A percentile compares a stretch with the other conserved stretches of the same genome.
Conservation (phyloP, 2,329 filamentous ascomycete genomes). For the Neonectria neomacrospora region DNA sequence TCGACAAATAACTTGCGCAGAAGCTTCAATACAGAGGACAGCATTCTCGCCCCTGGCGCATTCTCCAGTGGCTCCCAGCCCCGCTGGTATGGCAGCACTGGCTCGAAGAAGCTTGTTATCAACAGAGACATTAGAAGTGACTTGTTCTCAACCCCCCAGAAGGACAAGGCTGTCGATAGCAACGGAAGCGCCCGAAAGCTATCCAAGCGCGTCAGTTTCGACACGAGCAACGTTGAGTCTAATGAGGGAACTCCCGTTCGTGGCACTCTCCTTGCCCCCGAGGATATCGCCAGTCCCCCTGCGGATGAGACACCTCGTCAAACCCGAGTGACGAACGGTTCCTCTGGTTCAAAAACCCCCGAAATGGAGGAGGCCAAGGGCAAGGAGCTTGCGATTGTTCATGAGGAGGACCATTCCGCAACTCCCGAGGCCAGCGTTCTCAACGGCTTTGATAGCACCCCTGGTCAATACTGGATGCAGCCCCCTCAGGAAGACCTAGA, state of each 20-base stretch:
- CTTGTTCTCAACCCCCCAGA: constrained; percentile 70
- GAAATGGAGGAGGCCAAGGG: constrained; percentile 79
- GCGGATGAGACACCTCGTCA: constrained; percentile 58
- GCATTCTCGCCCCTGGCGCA: constrained; percentile 85
- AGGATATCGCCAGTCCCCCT: constrained; percentile 45
- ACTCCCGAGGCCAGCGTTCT: constrained; percentile 43
- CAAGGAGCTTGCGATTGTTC: constrained; percentile 82
- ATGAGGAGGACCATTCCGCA: constrained; percentile 69
- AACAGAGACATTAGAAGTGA: constrained; percentile 86
- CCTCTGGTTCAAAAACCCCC: constrained; percentile 54
- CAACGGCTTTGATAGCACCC: constrained; percentile 57
- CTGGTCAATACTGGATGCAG: constrained; percentile 88
- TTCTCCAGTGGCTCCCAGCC: constrained; percentile 76
- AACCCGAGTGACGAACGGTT: constrained; percentile 58
- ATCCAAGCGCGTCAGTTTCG: constrained; percentile 93
- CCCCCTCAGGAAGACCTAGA: constrained; percentile 80
- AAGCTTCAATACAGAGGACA: constrained; percentile 84
- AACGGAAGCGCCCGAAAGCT: constrained; percentile 63
- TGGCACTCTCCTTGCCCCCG: constrained; percentile 49
- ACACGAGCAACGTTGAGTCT: constrained; percentile 66
- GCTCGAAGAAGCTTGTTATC: constrained; percentile 91
- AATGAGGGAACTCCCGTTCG: constrained; percentile 51
- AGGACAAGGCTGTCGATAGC: constrained; percentile 58
- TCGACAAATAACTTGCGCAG: constrained; percentile 88
- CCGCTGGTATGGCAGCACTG: constrained; percentile 73